Evolutionary conservation across 176 grass and related monocot species (phyloP).

Genomic region (Poa pratensis): DNA sequence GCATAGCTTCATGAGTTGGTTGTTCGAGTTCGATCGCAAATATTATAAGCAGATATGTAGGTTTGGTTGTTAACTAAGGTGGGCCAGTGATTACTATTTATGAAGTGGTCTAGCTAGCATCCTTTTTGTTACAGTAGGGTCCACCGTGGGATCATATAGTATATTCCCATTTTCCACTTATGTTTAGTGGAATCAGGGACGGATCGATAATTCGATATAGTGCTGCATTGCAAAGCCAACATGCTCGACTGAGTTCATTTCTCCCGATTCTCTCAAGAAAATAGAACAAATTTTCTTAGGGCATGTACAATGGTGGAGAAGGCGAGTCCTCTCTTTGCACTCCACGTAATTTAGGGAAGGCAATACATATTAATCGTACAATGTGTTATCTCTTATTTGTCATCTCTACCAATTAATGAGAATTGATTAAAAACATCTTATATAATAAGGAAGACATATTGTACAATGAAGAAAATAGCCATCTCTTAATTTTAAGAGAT

Average conservation of each 20-base stretch:
- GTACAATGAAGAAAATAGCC: too few relatives aligned
- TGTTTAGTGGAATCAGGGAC: conserved; percentile 8
- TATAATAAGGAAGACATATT: too few relatives aligned
- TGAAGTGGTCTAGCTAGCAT: background rate
- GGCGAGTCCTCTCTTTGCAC: too few relatives aligned
- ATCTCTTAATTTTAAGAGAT: too few relatives aligned
- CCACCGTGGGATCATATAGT: background rate
- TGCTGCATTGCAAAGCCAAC: background rate
- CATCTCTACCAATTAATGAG: too few relatives aligned
- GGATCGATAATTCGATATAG: background rate
- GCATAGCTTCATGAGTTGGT: conserved; percentile 33
- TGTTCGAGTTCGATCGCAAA: background rate
- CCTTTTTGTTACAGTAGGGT: conserved; percentile 3
- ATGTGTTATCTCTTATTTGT: too few relatives aligned
- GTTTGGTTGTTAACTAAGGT: conserved; percentile 44
- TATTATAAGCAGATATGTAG: conserved; percentile 30
- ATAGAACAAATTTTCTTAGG: background rate
- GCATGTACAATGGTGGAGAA: too few relatives aligned
- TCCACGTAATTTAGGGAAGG: too few relatives aligned
- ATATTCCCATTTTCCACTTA: conserved; percentile 17
- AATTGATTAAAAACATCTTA: too few relatives aligned
- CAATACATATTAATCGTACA: too few relatives aligned
- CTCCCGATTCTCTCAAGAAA: background rate
- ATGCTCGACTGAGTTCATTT: background rate
- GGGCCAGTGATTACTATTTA: background rate